Percentiles rank a stretch among this genome's conserved stretches.
These are phyloP conservation scores for Helotiales sp. DNA, from an alignment of 2,329 filamentous ascomycete species.

Conservation along the genomic window DNA sequence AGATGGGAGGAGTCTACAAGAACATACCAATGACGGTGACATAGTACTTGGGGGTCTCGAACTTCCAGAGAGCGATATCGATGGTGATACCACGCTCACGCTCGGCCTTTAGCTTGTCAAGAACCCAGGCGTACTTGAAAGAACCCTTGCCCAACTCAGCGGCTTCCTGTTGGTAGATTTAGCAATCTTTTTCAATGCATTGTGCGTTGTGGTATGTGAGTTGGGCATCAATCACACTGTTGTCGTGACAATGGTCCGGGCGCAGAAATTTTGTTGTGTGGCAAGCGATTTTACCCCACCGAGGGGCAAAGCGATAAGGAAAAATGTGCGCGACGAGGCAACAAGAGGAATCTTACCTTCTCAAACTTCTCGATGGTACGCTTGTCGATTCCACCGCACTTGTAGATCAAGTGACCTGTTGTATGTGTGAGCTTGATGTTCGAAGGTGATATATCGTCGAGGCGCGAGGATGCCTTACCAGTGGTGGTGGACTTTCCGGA, in stretches of 20 bases:
- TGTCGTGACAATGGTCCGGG: slow-evolving; percentile 19
- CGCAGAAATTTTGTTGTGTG: slow-evolving; percentile 29
- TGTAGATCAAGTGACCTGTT: slow-evolving; percentile 97
- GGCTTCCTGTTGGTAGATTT: slow-evolving; percentile 70
- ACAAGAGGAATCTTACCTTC: slow-evolving; percentile 69
- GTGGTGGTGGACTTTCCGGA: slow-evolving; percentile 98
- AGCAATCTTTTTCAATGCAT: slow-evolving; percentile 14
- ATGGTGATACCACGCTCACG: slow-evolving; percentile 99
- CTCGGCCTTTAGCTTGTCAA: slow-evolving; percentile 99
- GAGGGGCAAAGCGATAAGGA: slow-evolving; percentile 35
- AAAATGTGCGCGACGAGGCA: slow-evolving; percentile 14
- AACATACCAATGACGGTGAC: slow-evolving; percentile 95
- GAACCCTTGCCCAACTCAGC: slow-evolving; percentile 99
- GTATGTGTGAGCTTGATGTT: slow-evolving; percentile 24
- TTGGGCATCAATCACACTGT: slow-evolving; percentile 20
- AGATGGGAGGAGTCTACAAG: not conserved
- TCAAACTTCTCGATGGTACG: slow-evolving; percentile 99
- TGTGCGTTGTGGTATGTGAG: slow-evolving; percentile 20
- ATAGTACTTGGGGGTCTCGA: slow-evolving; percentile 97
- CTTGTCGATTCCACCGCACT: slow-evolving; percentile 99
- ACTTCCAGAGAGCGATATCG: slow-evolving; percentile 99
- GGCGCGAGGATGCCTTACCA: slow-evolving; percentile 55
- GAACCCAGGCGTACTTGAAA: slow-evolving; percentile 99
- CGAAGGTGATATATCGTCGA: slow-evolving; percentile 6
- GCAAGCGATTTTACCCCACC: slow-evolving; percentile 31